These are phyloP conservation scores for Warburgia ugandensis DNA, from an alignment of 164 flowering plant species.

Conservation along the genomic window DNA sequence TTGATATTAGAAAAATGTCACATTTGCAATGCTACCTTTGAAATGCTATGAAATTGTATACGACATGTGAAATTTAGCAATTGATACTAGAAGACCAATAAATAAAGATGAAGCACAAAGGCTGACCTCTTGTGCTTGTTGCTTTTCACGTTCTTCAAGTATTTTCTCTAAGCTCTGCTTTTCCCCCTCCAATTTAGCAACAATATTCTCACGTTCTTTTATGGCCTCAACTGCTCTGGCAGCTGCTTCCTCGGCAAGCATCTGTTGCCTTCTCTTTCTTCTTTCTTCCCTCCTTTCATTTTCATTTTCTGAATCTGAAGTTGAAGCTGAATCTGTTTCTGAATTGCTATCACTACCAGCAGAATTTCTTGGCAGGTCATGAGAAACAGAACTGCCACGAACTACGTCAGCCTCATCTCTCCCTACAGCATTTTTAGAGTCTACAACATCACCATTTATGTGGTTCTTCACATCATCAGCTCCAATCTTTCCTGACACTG, in stretches of 20 bases:
- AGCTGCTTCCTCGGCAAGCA: slow-evolving; percentile 77
- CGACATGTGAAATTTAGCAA: no score
- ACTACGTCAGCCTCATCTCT: slow-evolving; percentile 14
- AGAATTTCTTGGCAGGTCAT: slow-evolving; percentile 24
- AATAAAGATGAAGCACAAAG: slow-evolving; percentile 7
- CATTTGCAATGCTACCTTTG: no score
- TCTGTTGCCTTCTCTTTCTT: slow-evolving; percentile 49
- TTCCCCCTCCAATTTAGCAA: slow-evolving; percentile 92
- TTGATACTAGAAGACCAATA: not conserved
- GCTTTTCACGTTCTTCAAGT: slow-evolving; percentile 79
- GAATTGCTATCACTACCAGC: slow-evolving; percentile 50
- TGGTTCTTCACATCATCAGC: slow-evolving; percentile 19
- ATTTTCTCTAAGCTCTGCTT: slow-evolving; percentile 91
- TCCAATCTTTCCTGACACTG: slow-evolving; percentile 10
- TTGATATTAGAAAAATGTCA: no score
- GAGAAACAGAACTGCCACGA: slow-evolving; percentile 19
- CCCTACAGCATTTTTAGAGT: slow-evolving; percentile 6
- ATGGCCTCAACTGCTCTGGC: slow-evolving; percentile 74
- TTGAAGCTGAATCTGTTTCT: slow-evolving; percentile 52
- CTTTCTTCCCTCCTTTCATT: slow-evolving; percentile 52
- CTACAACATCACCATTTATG: slow-evolving; percentile 11
- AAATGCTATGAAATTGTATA: no score
- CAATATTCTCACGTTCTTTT: slow-evolving; percentile 70
- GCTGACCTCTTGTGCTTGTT: slow-evolving; percentile 83
- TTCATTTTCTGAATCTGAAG: slow-evolving; percentile 79